A percentile compares a stretch with the other conserved stretches of the same genome.
Conservation (phyloP, 805 yeast species). For the Candida qinlingensis region DNA sequence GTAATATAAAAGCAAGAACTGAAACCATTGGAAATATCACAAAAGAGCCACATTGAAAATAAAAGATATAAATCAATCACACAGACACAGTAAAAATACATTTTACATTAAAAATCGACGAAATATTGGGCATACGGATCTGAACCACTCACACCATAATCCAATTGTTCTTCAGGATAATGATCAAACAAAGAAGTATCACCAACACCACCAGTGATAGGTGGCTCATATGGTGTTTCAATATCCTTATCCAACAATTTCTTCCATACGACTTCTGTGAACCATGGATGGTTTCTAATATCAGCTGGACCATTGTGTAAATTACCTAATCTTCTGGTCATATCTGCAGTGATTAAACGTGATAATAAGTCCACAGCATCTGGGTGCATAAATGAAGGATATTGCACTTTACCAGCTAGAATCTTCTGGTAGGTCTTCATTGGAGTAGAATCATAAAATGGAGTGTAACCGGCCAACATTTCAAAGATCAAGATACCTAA, state of each 20-base stretch:
- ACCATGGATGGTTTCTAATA: constrained; percentile 87
- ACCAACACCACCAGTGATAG: constrained; percentile 89
- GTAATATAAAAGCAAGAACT: neutral
- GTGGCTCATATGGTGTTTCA: constrained; percentile 96
- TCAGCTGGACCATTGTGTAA: constrained; percentile 80
- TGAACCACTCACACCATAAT: constrained; percentile 72
- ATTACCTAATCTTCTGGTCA: constrained; percentile 81
- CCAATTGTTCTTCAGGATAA: constrained; percentile 79
- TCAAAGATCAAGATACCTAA: constrained; percentile 87
- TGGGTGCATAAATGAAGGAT: constrained; percentile 70
- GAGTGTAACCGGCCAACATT: constrained; percentile 94
- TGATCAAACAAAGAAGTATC: constrained; percentile 80
- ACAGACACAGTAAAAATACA: neutral
- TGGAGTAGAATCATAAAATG: constrained; percentile 88
- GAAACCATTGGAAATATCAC: too few species aligned
- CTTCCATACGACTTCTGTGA: constrained; percentile 90
- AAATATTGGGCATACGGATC: constrained; percentile 70
- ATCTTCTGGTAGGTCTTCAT: constrained; percentile 94
- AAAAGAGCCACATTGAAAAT: too few species aligned
- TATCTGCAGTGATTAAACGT: constrained; percentile 74
- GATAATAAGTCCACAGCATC: constrained; percentile 72
- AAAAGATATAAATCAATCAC: too few species aligned
- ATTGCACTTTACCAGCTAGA: constrained; percentile 69
- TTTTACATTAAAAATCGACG: constrained; percentile 44
- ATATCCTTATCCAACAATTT: constrained; percentile 77